Evolutionary conservation across 441 rosid genomes (phyloP).

Genomic region (Eruca vesicaria): DNA sequence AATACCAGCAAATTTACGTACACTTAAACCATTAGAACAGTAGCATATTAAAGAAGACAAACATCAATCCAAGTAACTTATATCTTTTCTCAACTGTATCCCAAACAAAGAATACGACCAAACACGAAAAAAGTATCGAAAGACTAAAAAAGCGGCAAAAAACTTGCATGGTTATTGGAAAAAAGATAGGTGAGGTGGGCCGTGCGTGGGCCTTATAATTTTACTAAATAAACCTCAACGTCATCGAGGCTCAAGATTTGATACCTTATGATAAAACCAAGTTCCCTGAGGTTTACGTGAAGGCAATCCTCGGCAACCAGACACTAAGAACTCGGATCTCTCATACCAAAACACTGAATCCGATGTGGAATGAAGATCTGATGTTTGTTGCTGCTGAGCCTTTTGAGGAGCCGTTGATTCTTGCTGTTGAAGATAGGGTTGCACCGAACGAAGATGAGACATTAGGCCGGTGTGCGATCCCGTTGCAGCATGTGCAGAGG

Average conservation of each 20-base stretch:
- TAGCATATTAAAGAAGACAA: background rate
- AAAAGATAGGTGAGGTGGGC: conserved; percentile 16
- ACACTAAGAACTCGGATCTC: background rate
- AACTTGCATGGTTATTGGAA: conserved; percentile 14
- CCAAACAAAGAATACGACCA: conserved; percentile 6
- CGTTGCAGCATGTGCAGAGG: background rate
- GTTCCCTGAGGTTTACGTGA: background rate
- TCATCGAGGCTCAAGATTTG: background rate
- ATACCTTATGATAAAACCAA: background rate
- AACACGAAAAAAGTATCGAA: background rate
- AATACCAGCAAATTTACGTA: background rate
- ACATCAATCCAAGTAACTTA: background rate
- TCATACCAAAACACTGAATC: background rate
- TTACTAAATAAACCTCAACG: background rate
- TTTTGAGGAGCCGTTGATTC: background rate
- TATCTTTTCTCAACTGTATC: background rate
- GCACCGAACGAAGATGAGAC: background rate
- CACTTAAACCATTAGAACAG: background rate
- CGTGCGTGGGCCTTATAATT: conserved; percentile 22
- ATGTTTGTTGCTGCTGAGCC: background rate
- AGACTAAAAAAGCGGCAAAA: background rate
- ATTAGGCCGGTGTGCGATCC: background rate
- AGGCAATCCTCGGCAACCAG: background rate
- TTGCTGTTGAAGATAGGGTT: background rate
- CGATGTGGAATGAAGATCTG: background rate